phyloP scores from a whole-genome alignment of 1,284 basidiomycete species.

The Stereum hirsutum region DNA sequence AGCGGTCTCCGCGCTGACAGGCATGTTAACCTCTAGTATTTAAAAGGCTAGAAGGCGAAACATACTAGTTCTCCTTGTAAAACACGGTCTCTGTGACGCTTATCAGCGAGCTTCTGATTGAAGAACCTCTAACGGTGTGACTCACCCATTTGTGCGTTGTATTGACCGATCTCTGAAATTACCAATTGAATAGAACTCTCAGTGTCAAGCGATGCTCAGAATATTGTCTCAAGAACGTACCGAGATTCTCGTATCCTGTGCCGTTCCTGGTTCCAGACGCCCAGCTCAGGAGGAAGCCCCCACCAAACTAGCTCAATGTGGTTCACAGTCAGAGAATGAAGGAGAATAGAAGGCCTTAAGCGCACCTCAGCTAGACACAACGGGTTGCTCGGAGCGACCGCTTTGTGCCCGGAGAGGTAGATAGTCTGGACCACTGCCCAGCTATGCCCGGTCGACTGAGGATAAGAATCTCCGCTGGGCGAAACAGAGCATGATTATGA shows the following conservation, averaged over 20 bases:
- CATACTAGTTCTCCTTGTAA: conserved; percentile 42
- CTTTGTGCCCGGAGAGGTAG: conserved; percentile 33
- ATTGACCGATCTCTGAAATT: too few species aligned
- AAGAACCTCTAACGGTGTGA: too few species aligned
- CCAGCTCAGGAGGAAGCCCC: conserved; percentile 38
- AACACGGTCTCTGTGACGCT: conserved; percentile 36
- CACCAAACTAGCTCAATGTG: conserved; percentile 31
- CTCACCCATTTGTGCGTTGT: too few species aligned
- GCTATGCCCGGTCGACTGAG: conserved; percentile 31
- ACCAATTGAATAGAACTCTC: too few species aligned
- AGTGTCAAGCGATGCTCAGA: too few species aligned
- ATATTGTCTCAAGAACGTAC: conserved; percentile 25
- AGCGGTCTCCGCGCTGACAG: neutral
- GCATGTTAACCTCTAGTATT: neutral
- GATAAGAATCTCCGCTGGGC: conserved; percentile 38
- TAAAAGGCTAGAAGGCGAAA: neutral
- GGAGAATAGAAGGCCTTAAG: too few species aligned
- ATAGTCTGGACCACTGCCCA: conserved; percentile 39
- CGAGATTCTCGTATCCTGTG: conserved; percentile 41
- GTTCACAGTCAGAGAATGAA: too few species aligned
- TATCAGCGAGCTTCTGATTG: too few species aligned
- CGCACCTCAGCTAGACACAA: conserved; percentile 39
- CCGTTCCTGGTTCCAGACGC: conserved; percentile 28
- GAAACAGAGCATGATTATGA: too few species aligned
- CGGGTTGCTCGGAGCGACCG: conserved; percentile 34